Evolutionary conservation across 2,329 filamentous ascomycete species (phyloP).

Genomic region (Fusarium robinianum): DNA sequence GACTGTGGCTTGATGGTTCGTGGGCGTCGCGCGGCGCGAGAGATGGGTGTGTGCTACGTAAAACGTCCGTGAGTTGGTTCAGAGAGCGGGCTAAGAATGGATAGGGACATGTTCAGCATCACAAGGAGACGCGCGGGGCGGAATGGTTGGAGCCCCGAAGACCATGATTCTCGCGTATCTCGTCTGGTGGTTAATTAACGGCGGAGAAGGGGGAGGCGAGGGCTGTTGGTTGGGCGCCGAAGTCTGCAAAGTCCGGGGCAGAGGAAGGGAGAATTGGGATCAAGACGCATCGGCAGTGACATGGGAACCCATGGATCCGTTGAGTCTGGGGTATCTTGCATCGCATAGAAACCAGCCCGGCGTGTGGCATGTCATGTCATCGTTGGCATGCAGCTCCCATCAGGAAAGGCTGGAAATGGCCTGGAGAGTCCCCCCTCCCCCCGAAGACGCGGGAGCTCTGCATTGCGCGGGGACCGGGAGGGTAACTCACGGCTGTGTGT

Average conservation of each 20-base stretch:
- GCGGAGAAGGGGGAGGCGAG: conserved; percentile 9
- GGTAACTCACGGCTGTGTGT: too few species aligned
- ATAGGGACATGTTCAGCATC: conserved; percentile 25
- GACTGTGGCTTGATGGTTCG: conserved; percentile 33
- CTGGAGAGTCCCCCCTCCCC: too few species aligned
- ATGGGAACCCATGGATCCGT: conserved; percentile 22
- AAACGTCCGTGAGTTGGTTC: conserved; percentile 17
- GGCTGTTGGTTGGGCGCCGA: too few species aligned
- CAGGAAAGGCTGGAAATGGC: too few species aligned
- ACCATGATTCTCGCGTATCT: conserved; percentile 37
- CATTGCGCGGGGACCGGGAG: conserved; percentile 23
- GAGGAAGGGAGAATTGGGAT: conserved; percentile 19
- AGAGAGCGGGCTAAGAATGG: conserved; percentile 15
- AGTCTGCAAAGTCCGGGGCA: conserved; percentile 24
- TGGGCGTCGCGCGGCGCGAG: conserved; percentile 2
- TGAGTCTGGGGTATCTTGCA: conserved; percentile 18
- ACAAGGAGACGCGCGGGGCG: conserved; percentile 30
- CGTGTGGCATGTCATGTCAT: conserved; percentile 18
- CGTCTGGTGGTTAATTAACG: conserved; percentile 19
- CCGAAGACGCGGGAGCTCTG: conserved; percentile 30
- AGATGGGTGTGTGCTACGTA: conserved; percentile 3
- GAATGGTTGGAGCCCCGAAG: conserved; percentile 13
- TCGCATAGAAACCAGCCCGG: too few species aligned
- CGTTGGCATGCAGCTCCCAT: conserved; percentile 17
- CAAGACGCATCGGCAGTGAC: conserved; percentile 27